Base-by-base conservation (phyloP, 768 basidiomycete genomes). In the Suillus spraguei region DNA sequence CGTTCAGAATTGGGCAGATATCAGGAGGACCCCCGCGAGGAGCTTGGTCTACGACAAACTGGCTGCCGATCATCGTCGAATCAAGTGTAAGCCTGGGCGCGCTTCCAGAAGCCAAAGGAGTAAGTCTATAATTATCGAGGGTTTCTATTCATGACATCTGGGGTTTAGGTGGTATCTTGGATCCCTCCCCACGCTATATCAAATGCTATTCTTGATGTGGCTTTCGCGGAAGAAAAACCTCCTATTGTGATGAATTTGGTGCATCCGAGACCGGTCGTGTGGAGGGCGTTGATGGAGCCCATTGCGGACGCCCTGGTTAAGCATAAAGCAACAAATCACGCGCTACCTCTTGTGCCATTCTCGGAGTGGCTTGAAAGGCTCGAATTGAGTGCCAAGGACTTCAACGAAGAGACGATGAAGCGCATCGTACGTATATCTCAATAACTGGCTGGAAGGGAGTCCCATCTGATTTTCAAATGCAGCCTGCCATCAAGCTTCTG, bases 1-100 rank as follows among this genome's bases (percentile, higher is more conserved):
- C 77, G 2, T 70, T 84, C 35, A 73, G 85, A 3, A 77, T 83
- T 14, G 84, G 83, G 0, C 84, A 85, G 62, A 68, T 83, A 7
- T 73, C 71, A 32, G 82, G 82, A 17, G 79, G 80, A 36, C 63
- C 61, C 0, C 69, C 69, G 1, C 73, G 72, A 9, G 82, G 82
- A 24, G 76, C 77, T 0, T 84, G 83, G 83, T 75, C 74, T 2
- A 72, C 75, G 4, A 77, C 71, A 0, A 82, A 84, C 53, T 85
- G 83, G 84, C 65, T 84, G 28, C 82, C 83, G 17, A 74, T 77
- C 42, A 68, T 84, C 5, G 73, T 80, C 17, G 73, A 78, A 60
- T 74, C 76, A 0, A 75, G 76, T 47, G 17, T 74, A 7, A 47
- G 63, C 39, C 53, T 76, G 6, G 71, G 68, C 9, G 65, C 38